phyloP scores from a whole-genome alignment of 2,329 filamentous ascomycete genomes.

The Talaromyces islandicus region DNA sequence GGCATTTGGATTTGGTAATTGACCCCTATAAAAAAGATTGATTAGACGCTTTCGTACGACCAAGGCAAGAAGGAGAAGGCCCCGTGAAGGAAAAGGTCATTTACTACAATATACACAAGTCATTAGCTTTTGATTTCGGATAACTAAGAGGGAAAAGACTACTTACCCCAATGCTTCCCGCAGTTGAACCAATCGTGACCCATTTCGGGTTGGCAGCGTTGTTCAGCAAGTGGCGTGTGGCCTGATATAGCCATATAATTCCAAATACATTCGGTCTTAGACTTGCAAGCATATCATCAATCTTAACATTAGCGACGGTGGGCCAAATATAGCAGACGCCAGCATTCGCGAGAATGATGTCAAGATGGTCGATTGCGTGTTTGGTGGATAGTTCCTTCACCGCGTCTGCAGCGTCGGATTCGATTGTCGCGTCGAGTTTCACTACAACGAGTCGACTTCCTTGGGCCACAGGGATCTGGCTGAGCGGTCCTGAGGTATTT shows the following conservation, averaged over 20 bases:
- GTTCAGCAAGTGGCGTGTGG: background rate
- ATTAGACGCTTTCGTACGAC: too few species aligned
- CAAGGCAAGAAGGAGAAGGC: too few species aligned
- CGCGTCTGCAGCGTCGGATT: background rate
- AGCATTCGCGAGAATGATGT: background rate
- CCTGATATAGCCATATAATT: background rate
- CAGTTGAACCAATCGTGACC: background rate
- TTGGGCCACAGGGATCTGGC: background rate
- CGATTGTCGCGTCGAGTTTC: background rate
- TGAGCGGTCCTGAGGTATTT: background rate
- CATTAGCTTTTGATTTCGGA: background rate
- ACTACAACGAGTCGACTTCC: background rate
- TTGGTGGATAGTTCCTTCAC: background rate
- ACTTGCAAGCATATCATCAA: background rate
- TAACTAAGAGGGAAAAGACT: background rate
- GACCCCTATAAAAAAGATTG: background rate
- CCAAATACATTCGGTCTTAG: background rate
- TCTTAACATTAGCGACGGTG: background rate
- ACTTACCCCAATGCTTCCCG: background rate
- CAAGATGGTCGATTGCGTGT: background rate
- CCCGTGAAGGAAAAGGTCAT: too few species aligned
- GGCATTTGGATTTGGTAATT: background rate
- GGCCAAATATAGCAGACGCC: background rate
- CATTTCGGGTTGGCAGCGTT: background rate
- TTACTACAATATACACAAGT: background rate